Conservation (phyloP, 1,284 basidiomycete species). For the Trametes polyzona region DNA sequence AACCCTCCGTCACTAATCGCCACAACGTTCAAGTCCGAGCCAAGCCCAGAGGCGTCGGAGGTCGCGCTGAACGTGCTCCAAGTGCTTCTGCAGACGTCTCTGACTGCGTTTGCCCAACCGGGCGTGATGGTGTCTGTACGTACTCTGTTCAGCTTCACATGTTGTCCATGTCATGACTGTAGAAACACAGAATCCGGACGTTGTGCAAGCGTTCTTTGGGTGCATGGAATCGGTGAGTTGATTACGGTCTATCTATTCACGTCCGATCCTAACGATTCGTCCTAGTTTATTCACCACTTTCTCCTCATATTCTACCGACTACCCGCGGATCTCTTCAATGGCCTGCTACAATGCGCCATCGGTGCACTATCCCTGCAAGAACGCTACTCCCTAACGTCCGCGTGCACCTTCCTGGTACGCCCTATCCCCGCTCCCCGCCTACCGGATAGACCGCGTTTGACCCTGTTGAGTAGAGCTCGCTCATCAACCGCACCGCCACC, state of each 20-base stretch:
- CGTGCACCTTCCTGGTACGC: constrained; percentile 81
- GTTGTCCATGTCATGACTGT: background rate
- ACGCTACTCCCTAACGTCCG: constrained; percentile 83
- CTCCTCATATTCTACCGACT: constrained; percentile 71
- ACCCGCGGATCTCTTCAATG: constrained; percentile 67
- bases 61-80: constrained; percentile 61
- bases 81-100: constrained; percentile 63
- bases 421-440: background rate
- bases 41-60: constrained; percentile 44
- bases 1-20: constrained; percentile 67
- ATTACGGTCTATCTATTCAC: background rate
- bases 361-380: constrained; percentile 79
- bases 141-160: constrained; percentile 12
- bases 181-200: constrained; percentile 73
- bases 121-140: constrained; percentile 76
- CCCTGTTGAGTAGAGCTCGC: constrained; percentile 47
- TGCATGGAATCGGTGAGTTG: constrained; percentile 70
- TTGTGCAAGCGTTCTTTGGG: constrained; percentile 86
- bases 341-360: constrained; percentile 74
- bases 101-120: constrained; percentile 56
- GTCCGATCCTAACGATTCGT: background rate
- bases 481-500: constrained; percentile 64
- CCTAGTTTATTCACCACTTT: constrained; percentile 75
- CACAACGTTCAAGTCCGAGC: constrained; percentile 43
- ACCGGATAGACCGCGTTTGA: background rate